Base-by-base conservation (phyloP, 257 asterid species). In the Solanum clarkiae region DNA sequence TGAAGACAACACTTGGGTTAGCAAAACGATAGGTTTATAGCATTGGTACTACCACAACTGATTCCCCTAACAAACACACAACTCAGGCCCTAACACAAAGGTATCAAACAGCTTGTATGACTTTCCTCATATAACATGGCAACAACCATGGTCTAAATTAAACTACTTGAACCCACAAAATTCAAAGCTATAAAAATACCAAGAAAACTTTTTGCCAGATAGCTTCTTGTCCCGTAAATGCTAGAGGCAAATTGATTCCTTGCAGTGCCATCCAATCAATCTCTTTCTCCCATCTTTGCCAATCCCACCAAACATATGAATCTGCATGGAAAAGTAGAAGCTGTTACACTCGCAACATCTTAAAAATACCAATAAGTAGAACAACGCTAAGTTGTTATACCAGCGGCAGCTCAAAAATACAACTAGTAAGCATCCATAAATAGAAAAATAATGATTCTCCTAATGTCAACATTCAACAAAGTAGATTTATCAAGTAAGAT, bases 231-330 rank as follows among this genome's bases (percentile, higher is more conserved):
- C 98, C 99, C 6, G 98, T 95, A 87, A 96, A 96, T 54, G 99
- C 98, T 75, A 96, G 90, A 84, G 99, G 98, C 84, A 96, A 84
- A 88, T 96, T 96, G 84, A 96, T 80, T 88, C 99, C 98, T 89
- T 96, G 98, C 86, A 95, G 97, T 49, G 97, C 96, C 99, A 96
- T 96, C 99, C 99, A 96, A 82, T 96, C 98, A 47, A 96, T 91
- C 91, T 96, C 99, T 87, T 95, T 96, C 91, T 96, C 99, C 98
- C 99, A 95, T 92, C 99, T 95, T 91, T 88, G 90, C 99, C 98
- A 96, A 86, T 93, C 95, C 99, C 99, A 96, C 99, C 99, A 96
- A 87, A 93, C 98, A 89, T 91, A 96, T 60, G 99, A 96, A 92
- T 95, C 99, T 96, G 95, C 88, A 85, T 71, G 84, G 81, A 62